Evolutionary conservation across 345 rosid species (phyloP), one percentile per base, ranked within the genome.

Genomic region (Lumnitzera littorea): DNA sequence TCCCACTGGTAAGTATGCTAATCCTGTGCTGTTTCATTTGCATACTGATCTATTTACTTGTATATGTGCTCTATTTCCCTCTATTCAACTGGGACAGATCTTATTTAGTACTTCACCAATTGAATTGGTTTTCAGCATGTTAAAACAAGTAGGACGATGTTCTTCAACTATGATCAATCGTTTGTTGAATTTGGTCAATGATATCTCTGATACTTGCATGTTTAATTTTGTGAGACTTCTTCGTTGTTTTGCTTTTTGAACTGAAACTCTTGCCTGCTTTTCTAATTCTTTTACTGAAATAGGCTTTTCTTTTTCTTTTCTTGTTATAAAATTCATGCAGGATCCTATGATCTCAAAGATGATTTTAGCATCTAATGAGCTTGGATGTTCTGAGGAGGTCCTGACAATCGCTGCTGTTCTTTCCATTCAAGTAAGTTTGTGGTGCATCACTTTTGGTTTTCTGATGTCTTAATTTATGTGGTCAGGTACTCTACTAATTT

Each of bases 271-370:
- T 48, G 52, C 50, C 10, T 52, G 23, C 57, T 47, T 13, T 47
- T 48, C 13, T 65, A 5, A 24, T 55, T 62, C 43, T 36, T 7
- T 36, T 36, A 36, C 43, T 36, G 43, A 36, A 36, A 36, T 9
- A 36, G 43, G 9, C 10, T 36, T 36, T 9, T 8, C 6, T 36
- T 36, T 36, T 36, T 36, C 43, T 50, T 24, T 23, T 11, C 51
- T 17, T 53, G 2, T 58, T 62, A 27, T 62, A 15, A 43, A 25
- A 29, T 16, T 69, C 75, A 72, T 73, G 31, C 70, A 91, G 96
- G 98, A 92, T 53, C 96, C 96, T 48, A 85, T 86, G 96, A 74
- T 88, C 64, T 81, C 99, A 16, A 94, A 87, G 76, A 90, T 94
- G 95, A 94, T 94, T 20, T 76, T 94, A 75, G 81, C 99, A 74